These are phyloP conservation scores for Acer yangbiense DNA, from an alignment of 345 rosid species.

Conservation along the genomic window DNA sequence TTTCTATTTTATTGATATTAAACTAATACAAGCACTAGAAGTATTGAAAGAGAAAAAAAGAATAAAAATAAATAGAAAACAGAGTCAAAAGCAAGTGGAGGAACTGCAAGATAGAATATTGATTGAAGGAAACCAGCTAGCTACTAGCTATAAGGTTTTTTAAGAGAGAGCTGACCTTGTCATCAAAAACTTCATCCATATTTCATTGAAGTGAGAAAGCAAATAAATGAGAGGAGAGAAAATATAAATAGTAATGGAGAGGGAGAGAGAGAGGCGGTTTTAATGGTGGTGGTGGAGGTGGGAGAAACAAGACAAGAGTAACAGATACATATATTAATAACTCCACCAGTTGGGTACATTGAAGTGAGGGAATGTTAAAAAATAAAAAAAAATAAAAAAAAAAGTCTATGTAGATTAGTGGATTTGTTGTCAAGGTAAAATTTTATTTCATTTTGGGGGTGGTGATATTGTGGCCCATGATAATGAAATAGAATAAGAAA, in stretches of 20 bases:
- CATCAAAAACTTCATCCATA: background rate
- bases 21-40: background rate
- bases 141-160: background rate
- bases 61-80: background rate
- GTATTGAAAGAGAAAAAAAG: background rate
- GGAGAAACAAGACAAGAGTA: background rate
- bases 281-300: background rate
- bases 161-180: background rate
- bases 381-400: too few relatives aligned
- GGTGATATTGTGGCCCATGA: background rate
- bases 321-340: background rate
- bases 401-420: background rate
- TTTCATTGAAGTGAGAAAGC: background rate
- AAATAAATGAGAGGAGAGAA: background rate
- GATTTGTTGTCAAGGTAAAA: background rate
- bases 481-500: background rate
- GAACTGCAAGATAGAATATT: background rate
- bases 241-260: background rate
- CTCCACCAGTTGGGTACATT: background rate
- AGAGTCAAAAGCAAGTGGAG: background rate
- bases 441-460: background rate
- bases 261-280: background rate
- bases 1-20: slow-evolving; percentile 4
- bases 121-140: background rate
- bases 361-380: background rate